These are phyloP conservation scores for Coemansia javaensis DNA, from an alignment of 192 early-diverging fungal genomes.

Conservation along the genomic window DNA sequence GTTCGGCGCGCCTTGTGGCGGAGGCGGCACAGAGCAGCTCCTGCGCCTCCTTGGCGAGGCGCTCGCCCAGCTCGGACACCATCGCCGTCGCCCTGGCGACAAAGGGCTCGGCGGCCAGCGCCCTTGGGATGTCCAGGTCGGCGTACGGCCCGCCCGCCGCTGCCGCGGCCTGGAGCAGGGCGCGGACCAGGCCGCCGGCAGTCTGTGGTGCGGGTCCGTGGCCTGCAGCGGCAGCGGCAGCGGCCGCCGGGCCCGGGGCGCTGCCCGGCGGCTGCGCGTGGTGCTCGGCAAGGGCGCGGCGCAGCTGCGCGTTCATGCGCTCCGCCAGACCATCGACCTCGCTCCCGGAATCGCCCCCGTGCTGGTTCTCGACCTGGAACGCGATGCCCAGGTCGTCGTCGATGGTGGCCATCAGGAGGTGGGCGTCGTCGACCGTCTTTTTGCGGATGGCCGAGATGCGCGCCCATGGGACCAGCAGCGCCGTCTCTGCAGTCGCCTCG, in stretches of 20 bases:
- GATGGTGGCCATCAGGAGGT: slow-evolving; percentile 29
- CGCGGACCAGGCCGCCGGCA: background rate
- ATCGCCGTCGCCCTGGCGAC: background rate
- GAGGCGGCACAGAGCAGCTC: background rate
- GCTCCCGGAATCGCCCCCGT: background rate
- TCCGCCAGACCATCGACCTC: background rate
- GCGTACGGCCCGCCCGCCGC: background rate
- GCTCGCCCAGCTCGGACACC: too few species aligned
- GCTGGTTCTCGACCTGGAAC: slow-evolving; percentile 1
- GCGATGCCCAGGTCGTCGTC: slow-evolving; percentile 42
- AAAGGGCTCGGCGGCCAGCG: background rate
- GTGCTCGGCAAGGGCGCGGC: background rate
- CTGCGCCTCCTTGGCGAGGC: background rate
- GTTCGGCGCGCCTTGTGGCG: background rate
- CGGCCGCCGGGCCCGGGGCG: background rate
- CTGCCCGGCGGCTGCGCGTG: background rate
- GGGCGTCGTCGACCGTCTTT: slow-evolving; percentile 24
- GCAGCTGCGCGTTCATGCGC: background rate
- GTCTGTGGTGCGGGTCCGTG: too few species aligned
- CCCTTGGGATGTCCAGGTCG: background rate
- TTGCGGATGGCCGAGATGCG: slow-evolving; percentile 19
- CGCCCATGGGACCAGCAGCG: slow-evolving; percentile 32
- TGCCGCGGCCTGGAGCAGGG: background rate
- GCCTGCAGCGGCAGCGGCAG: background rate
- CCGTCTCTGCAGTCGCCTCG: background rate